Conservation (phyloP, 2,329 filamentous ascomycete genomes). For the Hansfordia pulvinata region DNA sequence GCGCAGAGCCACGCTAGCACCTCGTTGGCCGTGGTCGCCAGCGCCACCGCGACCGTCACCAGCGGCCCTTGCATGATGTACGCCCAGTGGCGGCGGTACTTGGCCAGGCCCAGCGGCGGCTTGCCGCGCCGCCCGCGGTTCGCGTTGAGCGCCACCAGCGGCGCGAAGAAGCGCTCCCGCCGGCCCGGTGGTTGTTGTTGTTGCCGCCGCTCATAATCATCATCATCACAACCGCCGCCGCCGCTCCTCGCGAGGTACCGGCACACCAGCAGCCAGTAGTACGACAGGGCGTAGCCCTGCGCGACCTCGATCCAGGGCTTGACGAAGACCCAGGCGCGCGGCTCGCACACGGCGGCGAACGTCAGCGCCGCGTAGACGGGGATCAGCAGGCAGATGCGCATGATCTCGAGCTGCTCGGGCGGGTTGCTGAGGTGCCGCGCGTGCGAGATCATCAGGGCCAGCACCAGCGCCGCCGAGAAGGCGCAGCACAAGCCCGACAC, state of each 20-base stretch:
- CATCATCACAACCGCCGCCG: no score
- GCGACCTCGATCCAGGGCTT: slow-evolving; percentile 1
- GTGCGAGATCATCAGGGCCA: background rate
- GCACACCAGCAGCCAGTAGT: background rate
- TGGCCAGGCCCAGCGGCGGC: background rate
- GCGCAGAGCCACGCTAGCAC: background rate
- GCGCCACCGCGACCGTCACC: background rate
- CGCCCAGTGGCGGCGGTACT: background rate
- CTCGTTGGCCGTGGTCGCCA: background rate
- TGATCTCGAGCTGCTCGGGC: slow-evolving; percentile 1
- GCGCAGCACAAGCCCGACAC: background rate
- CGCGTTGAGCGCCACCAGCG: background rate
- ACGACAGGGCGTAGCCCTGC: background rate
- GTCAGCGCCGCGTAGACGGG: background rate
- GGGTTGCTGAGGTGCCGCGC: background rate
- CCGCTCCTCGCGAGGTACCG: background rate
- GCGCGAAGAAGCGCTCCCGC: background rate
- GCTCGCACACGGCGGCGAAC: background rate
- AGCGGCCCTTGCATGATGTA: background rate
- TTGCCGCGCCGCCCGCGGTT: background rate
- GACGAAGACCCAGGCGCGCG: background rate
- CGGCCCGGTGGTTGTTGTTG: no score
- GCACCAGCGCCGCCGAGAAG: background rate
- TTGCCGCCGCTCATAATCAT: background rate
- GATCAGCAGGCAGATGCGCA: background rate